Conservation (phyloP, 331 rosid genomes). For the Pyracantha coccinea region DNA sequence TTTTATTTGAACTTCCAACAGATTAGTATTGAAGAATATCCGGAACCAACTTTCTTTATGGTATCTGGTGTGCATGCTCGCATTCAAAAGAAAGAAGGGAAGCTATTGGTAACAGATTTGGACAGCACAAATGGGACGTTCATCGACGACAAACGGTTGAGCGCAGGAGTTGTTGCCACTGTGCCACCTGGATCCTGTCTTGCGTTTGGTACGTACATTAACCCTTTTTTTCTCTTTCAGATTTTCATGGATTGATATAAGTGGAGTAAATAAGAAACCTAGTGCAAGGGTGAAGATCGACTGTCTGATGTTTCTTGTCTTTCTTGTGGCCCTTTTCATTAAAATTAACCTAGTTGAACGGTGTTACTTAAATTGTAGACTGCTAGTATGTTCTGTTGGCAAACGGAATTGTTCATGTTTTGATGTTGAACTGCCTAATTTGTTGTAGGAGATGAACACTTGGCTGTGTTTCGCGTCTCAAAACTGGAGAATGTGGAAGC, state of each 20-base stretch:
- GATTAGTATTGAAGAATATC: too few relatives aligned
- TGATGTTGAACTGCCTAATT: not conserved
- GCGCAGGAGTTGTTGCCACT: conserved; percentile 57
- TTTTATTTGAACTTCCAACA: too few relatives aligned
- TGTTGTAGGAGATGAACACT: conserved; percentile 63
- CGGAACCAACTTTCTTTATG: not conserved
- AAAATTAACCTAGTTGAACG: not conserved
- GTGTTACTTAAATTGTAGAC: not conserved
- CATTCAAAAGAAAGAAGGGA: conserved; percentile 56
- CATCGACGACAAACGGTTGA: conserved; percentile 57
- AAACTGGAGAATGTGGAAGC: conserved; percentile 41
- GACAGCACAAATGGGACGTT: conserved; percentile 95
- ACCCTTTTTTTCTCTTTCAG: not conserved
- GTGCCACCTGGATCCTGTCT: conserved; percentile 52
- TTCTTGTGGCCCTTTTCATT: not conserved
- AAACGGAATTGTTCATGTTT: not conserved
- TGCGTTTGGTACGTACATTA: conserved; percentile 52
- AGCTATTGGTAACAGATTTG: conserved; percentile 66
- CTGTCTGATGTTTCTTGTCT: not conserved
- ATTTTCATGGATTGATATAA: not conserved
- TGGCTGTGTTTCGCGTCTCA: conserved; percentile 77
- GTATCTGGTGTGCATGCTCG: conserved; percentile 82
- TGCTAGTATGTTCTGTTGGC: not conserved
- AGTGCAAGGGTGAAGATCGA: not conserved
- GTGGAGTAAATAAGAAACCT: not conserved